Evolutionary conservation across 495 filamentous ascomycete species (phyloP), one percentile per base, ranked within the genome.

Genomic region (Monascus purpureus): DNA sequence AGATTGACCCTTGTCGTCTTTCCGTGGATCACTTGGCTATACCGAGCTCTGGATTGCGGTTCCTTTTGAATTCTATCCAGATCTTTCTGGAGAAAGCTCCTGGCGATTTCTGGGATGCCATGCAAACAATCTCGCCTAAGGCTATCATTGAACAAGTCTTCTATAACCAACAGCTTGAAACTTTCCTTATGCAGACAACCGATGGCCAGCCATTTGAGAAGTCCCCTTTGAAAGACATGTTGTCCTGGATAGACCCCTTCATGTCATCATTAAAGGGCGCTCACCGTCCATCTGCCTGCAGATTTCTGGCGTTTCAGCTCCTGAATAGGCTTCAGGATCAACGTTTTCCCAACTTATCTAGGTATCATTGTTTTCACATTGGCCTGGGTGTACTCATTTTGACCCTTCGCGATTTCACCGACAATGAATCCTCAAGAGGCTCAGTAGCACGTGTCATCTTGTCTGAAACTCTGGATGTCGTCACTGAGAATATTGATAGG

Each of bases 21-120:
- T 73, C 76, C 15, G 64, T 93, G 7, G 77, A 84, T 14, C 82
- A 93, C 45, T 60, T 93, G 16, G 59, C 58, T 13, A 63, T 77
- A 13, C 61, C 72, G 27, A 72, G 67, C 1, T 60, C 67, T 2
- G 65, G 73, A 8, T 57, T 92, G 29, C 53, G 63, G 8, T 58
- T 73, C 39, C 54, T 86, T 4, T 45, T 90, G 17, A 68, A 73
- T 36, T 72, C 73, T 1, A 71, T 90, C 29, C 65, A 67, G 17
- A 61, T 51, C 7, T 62, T 93, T 9, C 55, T 95, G 26, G 69
- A 75, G 35, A 80, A 80, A 36, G 77, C 82, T 0, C 68, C 81
- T 0, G 68, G 65, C 26, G 77, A 80, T 35, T 92, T 93, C 43
- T 93, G 86, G 86, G 76, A 78, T 39, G 80, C 83, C 1, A 80